phyloP scores from a whole-genome alignment of 352 stramenopile genomes.

The Bremia lactucae region DNA sequence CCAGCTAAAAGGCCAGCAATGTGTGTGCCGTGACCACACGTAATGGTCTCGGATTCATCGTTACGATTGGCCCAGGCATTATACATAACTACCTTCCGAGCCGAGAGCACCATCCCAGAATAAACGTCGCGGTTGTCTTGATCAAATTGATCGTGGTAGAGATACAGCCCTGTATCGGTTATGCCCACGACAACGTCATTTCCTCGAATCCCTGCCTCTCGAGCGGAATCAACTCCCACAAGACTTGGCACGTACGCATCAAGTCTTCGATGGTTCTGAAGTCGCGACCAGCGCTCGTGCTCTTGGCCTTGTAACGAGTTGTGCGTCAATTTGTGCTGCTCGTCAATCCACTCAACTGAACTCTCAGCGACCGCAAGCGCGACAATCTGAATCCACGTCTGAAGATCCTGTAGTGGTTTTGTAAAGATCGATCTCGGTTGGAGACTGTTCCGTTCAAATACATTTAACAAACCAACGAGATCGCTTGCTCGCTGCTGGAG shows the following conservation, averaged over 20 bases:
- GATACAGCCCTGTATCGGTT: constrained; percentile 71
- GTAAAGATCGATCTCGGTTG: constrained; percentile 35
- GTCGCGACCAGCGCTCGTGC: constrained; percentile 12
- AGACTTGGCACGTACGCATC: constrained; percentile 52
- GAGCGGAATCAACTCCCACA: constrained; percentile 50
- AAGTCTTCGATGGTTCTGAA: constrained; percentile 32
- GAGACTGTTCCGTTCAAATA: constrained; percentile 31
- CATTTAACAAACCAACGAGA: constrained; percentile 48
- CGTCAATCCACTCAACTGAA: constrained; percentile 58
- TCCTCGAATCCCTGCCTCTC: constrained; percentile 49
- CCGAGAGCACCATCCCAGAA: constrained; percentile 22
- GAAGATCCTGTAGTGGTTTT: constrained; percentile 39
- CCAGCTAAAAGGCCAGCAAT: constrained; percentile 73
- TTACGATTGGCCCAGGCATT: constrained; percentile 56
- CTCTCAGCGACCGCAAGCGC: constrained; percentile 34
- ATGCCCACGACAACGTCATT: constrained; percentile 71
- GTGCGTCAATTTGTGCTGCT: constrained; percentile 24
- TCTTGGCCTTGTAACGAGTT: constrained; percentile 23
- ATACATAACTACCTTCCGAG: constrained; percentile 73
- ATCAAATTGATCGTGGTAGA: constrained; percentile 79
- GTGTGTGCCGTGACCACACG: constrained; percentile 84
- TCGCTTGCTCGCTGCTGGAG: constrained; percentile 29
- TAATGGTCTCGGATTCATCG: constrained; percentile 56
- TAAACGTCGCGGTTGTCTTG: constrained; percentile 48
- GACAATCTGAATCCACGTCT: constrained; percentile 48